Percentiles rank a stretch among this genome's conserved stretches.
phyloP scores from a whole-genome alignment of 352 stramenopile species.

The Elongisporangium undulatum region DNA sequence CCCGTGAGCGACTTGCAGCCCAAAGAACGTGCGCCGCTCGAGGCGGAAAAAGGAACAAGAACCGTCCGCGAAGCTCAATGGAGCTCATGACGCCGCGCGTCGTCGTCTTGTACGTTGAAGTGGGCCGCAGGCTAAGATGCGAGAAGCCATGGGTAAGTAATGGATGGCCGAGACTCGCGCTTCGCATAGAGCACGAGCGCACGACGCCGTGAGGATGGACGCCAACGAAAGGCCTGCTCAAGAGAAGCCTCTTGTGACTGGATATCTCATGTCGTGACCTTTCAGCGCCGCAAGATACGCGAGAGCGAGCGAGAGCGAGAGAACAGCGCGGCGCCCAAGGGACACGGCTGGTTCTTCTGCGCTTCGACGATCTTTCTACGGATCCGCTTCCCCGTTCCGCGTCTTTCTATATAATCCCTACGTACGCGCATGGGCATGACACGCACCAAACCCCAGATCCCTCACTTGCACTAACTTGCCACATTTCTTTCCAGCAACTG shows the following conservation, averaged over 20 bases:
- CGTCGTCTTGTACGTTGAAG: not conserved
- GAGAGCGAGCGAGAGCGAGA: not conserved
- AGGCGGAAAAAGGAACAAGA: not conserved
- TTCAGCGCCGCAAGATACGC: not conserved
- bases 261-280: not conserved
- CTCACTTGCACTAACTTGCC: not conserved
- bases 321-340: not conserved
- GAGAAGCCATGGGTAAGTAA: not conserved
- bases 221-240: not conserved
- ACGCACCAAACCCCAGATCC: not conserved
- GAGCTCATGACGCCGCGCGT: not conserved
- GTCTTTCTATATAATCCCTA: conserved; percentile 1
- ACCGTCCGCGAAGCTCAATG: not conserved
- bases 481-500: not conserved
- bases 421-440: not conserved
- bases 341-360: not conserved
- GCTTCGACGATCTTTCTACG: not conserved
- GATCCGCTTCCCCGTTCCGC: not conserved
- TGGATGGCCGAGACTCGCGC: not conserved
- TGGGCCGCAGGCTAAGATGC: not conserved
- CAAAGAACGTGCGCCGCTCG: not conserved
- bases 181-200: not conserved
- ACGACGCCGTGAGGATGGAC: not conserved
- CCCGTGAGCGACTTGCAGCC: not conserved
- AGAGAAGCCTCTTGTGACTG: not conserved